Evolutionary conservation across 345 rosid genomes (phyloP).

Genomic region (Eucalyptus regnans): DNA sequence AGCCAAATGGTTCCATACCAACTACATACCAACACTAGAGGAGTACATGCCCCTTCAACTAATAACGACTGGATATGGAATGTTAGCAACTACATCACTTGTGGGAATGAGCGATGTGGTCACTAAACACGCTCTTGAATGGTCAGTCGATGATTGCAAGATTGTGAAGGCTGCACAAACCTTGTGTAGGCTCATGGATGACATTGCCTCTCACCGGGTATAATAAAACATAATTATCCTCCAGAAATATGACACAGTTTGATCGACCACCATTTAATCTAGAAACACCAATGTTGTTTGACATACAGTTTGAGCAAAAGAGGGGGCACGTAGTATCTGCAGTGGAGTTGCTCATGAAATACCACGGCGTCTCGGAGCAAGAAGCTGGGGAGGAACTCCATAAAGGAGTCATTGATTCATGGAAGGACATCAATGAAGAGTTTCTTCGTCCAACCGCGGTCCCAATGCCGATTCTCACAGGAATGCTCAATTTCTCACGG

Average conservation of each 20-base stretch:
- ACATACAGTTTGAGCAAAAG: neutral
- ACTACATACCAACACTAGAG: neutral
- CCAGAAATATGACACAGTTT: neutral
- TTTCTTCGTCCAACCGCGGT: neutral
- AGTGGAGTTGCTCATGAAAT: neutral
- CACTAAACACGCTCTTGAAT: neutral
- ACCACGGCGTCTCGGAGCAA: neutral
- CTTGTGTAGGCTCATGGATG: neutral
- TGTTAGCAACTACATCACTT: neutral
- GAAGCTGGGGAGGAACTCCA: neutral
- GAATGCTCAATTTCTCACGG: slow-evolving; percentile 1
- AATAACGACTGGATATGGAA: neutral
- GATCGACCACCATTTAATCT: neutral
- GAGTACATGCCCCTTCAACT: neutral
- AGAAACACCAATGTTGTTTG: neutral
- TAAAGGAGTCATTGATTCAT: neutral
- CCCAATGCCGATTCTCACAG: slow-evolving; percentile 1
- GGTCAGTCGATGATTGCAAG: neutral
- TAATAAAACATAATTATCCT: neutral
- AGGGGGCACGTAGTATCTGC: neutral
- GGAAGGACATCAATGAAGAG: slow-evolving; percentile 25
- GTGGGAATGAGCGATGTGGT: neutral
- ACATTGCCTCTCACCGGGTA: neutral
- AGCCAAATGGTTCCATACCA: neutral
- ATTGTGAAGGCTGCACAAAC: neutral